phyloP scores from a whole-genome alignment of 2,329 filamentous ascomycete genomes.

The Aureobasidium sp. region DNA sequence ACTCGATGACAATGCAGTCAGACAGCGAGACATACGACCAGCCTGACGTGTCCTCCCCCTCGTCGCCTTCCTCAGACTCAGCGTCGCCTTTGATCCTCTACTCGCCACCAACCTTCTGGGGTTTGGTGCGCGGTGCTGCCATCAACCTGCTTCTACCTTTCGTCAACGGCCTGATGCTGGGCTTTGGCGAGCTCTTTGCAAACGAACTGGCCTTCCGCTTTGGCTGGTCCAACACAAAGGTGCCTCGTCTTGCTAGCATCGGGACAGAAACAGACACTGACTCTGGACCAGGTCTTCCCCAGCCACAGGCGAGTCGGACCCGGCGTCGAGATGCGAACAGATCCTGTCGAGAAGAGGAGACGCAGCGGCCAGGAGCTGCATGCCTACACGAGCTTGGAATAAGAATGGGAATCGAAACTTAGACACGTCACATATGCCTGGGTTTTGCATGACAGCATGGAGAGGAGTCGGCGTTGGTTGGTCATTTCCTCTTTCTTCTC shows the following conservation, averaged over 20 bases:
- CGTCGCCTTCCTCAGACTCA: conserved; percentile 51
- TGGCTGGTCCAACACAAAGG: conserved; percentile 91
- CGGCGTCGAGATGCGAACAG: conserved; percentile 70
- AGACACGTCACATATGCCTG: not conserved
- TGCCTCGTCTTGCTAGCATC: conserved; percentile 35
- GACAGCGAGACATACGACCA: conserved; percentile 77
- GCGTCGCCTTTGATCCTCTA: conserved; percentile 73
- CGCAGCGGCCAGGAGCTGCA: conserved; percentile 48
- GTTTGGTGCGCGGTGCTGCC: conserved; percentile 73
- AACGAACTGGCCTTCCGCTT: conserved; percentile 90
- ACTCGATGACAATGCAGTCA: conserved; percentile 69
- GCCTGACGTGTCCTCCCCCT: conserved; percentile 48
- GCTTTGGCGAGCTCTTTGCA: conserved; percentile 92
- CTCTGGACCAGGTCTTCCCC: conserved; percentile 44
- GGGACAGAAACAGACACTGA: not conserved
- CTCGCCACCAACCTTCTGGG: conserved; percentile 79
- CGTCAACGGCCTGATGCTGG: conserved; percentile 95
- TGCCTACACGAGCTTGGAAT: conserved; percentile 62
- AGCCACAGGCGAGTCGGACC: conserved; percentile 62
- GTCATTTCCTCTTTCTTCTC: not conserved
- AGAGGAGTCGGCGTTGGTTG: conserved; percentile 6
- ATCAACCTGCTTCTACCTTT: conserved; percentile 96
- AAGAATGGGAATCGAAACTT: conserved; percentile 12
- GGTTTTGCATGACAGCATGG: not conserved
- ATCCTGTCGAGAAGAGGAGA: conserved; percentile 48